Evolutionary conservation across 306 rosid genomes (phyloP).

Genomic region (Cicer yamashitae): DNA sequence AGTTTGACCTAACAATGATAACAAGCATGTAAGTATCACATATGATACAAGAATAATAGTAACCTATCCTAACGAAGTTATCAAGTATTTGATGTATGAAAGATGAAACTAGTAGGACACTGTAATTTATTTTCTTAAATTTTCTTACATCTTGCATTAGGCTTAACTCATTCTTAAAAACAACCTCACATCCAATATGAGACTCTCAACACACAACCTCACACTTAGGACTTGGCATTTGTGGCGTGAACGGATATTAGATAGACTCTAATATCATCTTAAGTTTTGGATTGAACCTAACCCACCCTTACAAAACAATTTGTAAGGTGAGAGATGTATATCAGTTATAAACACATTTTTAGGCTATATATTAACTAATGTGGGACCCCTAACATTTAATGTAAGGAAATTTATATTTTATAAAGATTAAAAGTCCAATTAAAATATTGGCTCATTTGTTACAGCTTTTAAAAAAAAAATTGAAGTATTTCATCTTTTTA

Average conservation of each 20-base stretch:
- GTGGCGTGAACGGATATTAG: too few species aligned
- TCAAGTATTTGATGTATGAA: neutral
- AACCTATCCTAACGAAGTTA: conserved; percentile 8
- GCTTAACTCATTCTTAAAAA: neutral
- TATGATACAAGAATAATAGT: conserved; percentile 6
- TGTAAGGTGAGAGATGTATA: neutral
- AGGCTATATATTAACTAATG: neutral
- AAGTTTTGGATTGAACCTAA: neutral
- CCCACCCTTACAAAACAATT: neutral
- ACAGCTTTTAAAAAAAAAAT: too few species aligned
- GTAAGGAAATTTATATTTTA: too few species aligned
- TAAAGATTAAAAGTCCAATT: too few species aligned
- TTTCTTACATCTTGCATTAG: neutral
- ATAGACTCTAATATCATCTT: neutral
- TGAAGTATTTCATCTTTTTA: too few species aligned
- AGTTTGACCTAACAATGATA: conserved; percentile 75
- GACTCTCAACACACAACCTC: too few species aligned
- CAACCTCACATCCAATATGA: too few species aligned
- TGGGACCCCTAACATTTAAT: neutral
- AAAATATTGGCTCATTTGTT: too few species aligned
- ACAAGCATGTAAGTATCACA: conserved; percentile 27
- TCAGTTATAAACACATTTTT: too few species aligned
- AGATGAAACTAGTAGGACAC: conserved; percentile 9
- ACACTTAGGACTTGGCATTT: too few species aligned
- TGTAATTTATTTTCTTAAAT: conserved; percentile 2